Evolutionary conservation across 805 yeast genomes (phyloP), one percentile per base, ranked within the genome.

Genomic region (Ogataea nitratoaversa): DNA sequence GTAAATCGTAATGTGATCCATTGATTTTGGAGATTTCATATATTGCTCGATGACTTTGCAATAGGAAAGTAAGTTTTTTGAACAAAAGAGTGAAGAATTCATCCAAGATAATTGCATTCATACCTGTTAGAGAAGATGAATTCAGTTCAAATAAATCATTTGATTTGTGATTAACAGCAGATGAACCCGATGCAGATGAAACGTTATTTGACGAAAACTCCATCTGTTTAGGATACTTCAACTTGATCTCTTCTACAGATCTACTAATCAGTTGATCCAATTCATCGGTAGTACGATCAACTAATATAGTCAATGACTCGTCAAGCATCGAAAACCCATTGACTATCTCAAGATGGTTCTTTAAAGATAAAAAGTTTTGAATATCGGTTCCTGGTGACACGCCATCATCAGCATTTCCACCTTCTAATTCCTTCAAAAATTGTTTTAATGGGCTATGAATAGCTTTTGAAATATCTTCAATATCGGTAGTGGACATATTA

Each of bases 61-160:
- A 60, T 4, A 84, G 78, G 19, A 79, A 70, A 30, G 82, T 62
- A 38, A 78, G 60, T 56, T 78, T 80, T 22, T 77, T 66, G 52
- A 84, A 88, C n/a, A 87, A 68, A 8, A 78, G 70, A 59, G 84
- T 78, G 47, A 84, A 83, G 30, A 88, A 70, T 46, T 86, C 88
- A 47, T 81, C 78, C 24, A 89, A 62, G 1, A 86, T 71, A 0
- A 72, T 59, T 0, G 66, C 53, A 44, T 19, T 56, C 52, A 27
- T 64, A 44, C 41, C 29, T 5, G 29, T 27, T 13, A 27, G 13
- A 27, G 14, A 41, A 12, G 47, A 41, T 12, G 49, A 45, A 16
- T 41, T 42, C 30, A 45, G 41, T 23, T 52, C 54, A 9, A 52
- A 43, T 16, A 48, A 4, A 30, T 43, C 43, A 5, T 41, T 14